phyloP scores from a whole-genome alignment of 768 basidiomycete genomes.

The Coprinopsis strossmayeri region DNA sequence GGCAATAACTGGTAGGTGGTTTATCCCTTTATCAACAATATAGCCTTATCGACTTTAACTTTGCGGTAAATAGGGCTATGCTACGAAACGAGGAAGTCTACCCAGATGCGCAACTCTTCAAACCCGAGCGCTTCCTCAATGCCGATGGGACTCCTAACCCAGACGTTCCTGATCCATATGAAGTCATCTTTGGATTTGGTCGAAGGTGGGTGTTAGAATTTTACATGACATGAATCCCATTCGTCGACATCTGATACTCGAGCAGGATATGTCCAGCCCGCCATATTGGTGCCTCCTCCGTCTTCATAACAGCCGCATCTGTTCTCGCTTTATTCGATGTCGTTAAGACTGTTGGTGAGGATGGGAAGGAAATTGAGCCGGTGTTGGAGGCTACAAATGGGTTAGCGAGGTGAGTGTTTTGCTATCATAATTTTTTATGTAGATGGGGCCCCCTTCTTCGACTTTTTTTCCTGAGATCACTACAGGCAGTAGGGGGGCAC shows the following conservation, averaged over 20 bases:
- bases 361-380: constrained; percentile 18
- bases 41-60: not conserved
- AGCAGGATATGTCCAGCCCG: constrained; percentile 30
- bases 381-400: not conserved
- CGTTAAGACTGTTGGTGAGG: constrained; percentile 20
- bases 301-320: constrained; percentile 24
- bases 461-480: no score
- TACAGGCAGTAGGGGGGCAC: no score
- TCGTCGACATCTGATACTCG: not conserved
- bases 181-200: constrained; percentile 12
- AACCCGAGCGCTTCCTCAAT: constrained; percentile 15
- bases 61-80: no score
- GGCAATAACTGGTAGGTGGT: constrained; percentile 23
- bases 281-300: constrained; percentile 21
- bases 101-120: constrained; percentile 15
- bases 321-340: constrained; percentile 29
- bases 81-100: constrained; percentile 16
- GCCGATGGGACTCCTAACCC: constrained; percentile 4
- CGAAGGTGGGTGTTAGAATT: constrained; percentile 6
- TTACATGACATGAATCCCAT: no score
- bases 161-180: constrained; percentile 2
- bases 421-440: not conserved
- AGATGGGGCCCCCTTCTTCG: not conserved
- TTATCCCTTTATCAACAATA: not conserved
- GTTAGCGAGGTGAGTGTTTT: no score